phyloP scores from a whole-genome alignment of 1,284 basidiomycete species.

The Testicularia cyperi region DNA sequence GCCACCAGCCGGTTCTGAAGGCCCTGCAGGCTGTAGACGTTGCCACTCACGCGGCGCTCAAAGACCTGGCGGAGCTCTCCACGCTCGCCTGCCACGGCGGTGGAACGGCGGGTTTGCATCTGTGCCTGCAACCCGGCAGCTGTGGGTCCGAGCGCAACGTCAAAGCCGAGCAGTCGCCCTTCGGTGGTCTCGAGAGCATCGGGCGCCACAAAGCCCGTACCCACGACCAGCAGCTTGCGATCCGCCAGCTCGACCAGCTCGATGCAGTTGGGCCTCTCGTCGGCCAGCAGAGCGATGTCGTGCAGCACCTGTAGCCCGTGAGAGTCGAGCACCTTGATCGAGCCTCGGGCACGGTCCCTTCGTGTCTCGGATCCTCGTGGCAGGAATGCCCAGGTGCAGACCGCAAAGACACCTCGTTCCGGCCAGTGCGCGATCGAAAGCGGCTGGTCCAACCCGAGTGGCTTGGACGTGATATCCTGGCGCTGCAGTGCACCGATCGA shows the following conservation, averaged over 20 bases:
- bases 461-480: constrained; percentile 56
- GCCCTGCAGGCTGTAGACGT: constrained; percentile 45
- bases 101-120: not conserved
- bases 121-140: not conserved
- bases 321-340: constrained; percentile 17
- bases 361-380: constrained; percentile 26
- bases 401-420: constrained; percentile 16
- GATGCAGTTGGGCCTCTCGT: constrained; percentile 52
- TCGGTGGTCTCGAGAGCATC: constrained; percentile 28
- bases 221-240: constrained; percentile 37
- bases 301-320: constrained; percentile 15
- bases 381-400: constrained; percentile 35
- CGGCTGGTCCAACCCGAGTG: constrained; percentile 59
- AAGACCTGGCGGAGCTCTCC: constrained; percentile 22
- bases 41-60: constrained; percentile 40
- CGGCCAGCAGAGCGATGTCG: constrained; percentile 26
- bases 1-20: constrained; percentile 33
- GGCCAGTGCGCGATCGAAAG: constrained; percentile 50
- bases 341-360: constrained; percentile 9
- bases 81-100: too few species aligned
- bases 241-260: constrained; percentile 11
- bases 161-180: constrained; percentile 43
- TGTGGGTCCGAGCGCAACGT: constrained; percentile 2
- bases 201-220: constrained; percentile 40
- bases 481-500: constrained; percentile 50